Conservation (phyloP, 768 basidiomycete genomes). For the Calvatia gigantea region DNA sequence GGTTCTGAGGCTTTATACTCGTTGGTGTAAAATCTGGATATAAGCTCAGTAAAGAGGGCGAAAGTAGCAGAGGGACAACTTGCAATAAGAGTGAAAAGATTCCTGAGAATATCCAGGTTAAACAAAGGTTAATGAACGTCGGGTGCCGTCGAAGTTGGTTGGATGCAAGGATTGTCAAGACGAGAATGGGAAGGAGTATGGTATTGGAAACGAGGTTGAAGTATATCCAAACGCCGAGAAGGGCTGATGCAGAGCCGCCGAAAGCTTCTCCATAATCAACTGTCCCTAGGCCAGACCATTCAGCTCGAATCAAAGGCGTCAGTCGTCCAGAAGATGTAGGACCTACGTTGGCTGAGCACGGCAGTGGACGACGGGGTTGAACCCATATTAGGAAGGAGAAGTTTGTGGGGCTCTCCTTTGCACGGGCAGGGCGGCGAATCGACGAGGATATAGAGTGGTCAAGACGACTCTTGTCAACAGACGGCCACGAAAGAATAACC, state of each 20-base stretch:
- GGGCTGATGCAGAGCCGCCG: constrained; percentile 18
- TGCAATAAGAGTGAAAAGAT: constrained; percentile 40
- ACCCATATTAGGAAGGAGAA: no score
- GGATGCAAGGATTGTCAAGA: constrained; percentile 39
- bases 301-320: neutral
- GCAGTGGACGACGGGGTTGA: no score
- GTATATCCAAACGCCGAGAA: constrained; percentile 38
- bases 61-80: constrained; percentile 13
- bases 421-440: no score
- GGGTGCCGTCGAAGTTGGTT: constrained; percentile 35
- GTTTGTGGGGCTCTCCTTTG: no score
- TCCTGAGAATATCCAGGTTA: constrained; percentile 44
- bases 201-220: constrained; percentile 44
- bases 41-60: neutral
- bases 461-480: no score
- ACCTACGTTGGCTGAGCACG: neutral
- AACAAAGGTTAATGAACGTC: constrained; percentile 41
- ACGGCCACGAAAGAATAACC: no score
- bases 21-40: constrained; percentile 35
- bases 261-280: neutral
- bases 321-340: neutral
- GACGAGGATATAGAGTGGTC: no score
- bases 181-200: constrained; percentile 39
- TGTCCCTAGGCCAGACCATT: neutral
- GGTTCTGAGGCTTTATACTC: constrained; percentile 33